Evolutionary conservation across 768 basidiomycete genomes (phyloP), one percentile per base, ranked within the genome.

Genomic region (Leucosporidium yakuticum): DNA sequence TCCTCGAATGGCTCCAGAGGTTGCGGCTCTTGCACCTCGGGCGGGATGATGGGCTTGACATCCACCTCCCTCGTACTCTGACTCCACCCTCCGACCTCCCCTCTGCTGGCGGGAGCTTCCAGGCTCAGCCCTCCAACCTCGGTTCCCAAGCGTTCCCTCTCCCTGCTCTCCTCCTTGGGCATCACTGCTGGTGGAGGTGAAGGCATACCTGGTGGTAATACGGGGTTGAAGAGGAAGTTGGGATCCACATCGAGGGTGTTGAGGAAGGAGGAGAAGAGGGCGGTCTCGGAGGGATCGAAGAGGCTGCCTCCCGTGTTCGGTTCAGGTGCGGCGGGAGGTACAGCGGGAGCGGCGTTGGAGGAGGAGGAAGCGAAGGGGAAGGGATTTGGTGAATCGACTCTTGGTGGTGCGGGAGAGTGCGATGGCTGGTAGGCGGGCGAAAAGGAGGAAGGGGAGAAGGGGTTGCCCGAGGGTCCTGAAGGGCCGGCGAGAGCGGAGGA

Each of bases 181-280:
- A 54, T 2, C 23, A 25, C 12, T 15, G 49, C 19, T 8, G 50
- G 53, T 2, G 71, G 71, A 4, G 71, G 71, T 4, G 59, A 62
- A 1, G 71, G 71, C 68, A 73, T 73, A 1, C 71, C 71, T 0
- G 71, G 68, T 7, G 71, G 71, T 7, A 73, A 36, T 8, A 64
- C 63, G 20, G 71, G 71, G 60, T 69, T 69, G 68, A 73, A 73
- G 39, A 73, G 56, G 53, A 69, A 73, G 27, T 58, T 44, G 1
- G 57, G 60, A 56, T 69, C 31, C 47, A 68, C 67, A 44, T 67
- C 71, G 55, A 73, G 34, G 4, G 55, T 67, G 39, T 44, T 67
- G 17, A 73, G 65, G 63, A 73, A 73, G 14, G 59, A 58, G 15
- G 58, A 58, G 62, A 73, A 69, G 50, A 65, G 55, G 32, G 65